Evolutionary conservation across 306 rosid genomes (phyloP).

Genomic region (Ammopiptanthus mongolicus): DNA sequence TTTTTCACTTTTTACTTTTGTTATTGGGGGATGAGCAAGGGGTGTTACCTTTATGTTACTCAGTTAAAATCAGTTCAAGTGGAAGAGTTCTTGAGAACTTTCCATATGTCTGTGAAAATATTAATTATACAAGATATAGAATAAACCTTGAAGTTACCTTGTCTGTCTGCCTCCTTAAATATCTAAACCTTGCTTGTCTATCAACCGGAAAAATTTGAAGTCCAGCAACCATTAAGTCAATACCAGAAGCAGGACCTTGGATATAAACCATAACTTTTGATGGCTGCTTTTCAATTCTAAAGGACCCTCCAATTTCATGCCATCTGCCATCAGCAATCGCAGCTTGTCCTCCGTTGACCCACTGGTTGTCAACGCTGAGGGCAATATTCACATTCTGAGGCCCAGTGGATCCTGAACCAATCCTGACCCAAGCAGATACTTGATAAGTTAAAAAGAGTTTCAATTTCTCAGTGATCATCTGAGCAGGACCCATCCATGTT

Average conservation of each 20-base stretch:
- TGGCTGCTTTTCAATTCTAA: constrained; percentile 87
- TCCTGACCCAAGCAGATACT: constrained; percentile 88
- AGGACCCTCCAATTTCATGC: constrained; percentile 94
- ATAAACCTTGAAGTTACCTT: constrained; percentile 43
- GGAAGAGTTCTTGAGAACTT: not conserved
- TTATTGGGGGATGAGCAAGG: not conserved
- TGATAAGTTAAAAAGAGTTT: constrained; percentile 77
- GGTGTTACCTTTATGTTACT: not conserved
- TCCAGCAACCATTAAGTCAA: constrained; percentile 85
- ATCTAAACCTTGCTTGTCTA: constrained; percentile 64
- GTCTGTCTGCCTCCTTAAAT: constrained; percentile 64
- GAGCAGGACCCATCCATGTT: constrained; percentile 98
- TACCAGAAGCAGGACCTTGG: constrained; percentile 84
- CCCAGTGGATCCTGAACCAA: constrained; percentile 59
- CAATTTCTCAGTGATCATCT: constrained; percentile 74
- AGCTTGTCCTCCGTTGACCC: constrained; percentile 91
- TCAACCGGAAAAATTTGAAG: constrained; percentile 90
- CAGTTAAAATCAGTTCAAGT: not conserved
- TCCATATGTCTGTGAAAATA: not conserved
- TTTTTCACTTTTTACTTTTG: not conserved
- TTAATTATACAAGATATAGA: not conserved
- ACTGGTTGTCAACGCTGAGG: constrained; percentile 72
- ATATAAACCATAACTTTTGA: constrained; percentile 76
- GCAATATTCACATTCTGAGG: constrained; percentile 73
- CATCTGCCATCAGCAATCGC: constrained; percentile 55